Evolutionary conservation across 78 protist species (phyloP).

Genomic region (Acrasis kona): DNA sequence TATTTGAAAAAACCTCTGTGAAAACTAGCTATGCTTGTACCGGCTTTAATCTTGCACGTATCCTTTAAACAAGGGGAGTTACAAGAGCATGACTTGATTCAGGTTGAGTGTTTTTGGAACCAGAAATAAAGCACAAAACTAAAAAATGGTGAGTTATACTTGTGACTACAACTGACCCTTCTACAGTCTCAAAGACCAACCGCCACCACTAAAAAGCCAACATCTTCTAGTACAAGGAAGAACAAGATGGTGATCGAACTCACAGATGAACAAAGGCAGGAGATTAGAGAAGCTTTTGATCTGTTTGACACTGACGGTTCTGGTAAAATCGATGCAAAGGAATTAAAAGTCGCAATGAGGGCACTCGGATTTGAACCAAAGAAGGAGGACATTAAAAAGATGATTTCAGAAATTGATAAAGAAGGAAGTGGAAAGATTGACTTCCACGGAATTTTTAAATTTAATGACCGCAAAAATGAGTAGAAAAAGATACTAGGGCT

Average conservation of each 20-base stretch:
- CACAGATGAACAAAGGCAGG: conserved; percentile 19
- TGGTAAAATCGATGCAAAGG: conserved; percentile 83
- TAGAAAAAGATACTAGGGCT: conserved; percentile 67
- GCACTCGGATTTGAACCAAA: conserved; percentile 92
- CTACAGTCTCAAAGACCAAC: no score
- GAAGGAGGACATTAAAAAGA: conserved; percentile 73
- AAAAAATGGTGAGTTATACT: no score
- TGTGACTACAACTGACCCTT: no score
- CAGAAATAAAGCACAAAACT: no score
- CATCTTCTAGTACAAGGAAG: no score
- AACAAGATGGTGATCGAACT: conserved; percentile 2
- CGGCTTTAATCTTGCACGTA: no score
- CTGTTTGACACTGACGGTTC: conserved; percentile 69
- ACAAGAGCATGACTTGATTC: no score
- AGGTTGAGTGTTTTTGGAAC: no score
- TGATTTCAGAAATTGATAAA: conserved; percentile 73
- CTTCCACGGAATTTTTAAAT: conserved; percentile 70
- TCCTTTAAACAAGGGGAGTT: no score
- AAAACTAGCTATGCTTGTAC: no score
- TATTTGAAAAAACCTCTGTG: no score
- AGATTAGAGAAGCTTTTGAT: conserved; percentile 59
- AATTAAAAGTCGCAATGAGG: conserved; percentile 88
- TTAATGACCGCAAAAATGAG: conserved; percentile 87
- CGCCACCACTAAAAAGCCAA: no score
- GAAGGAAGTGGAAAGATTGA: conserved; percentile 75